Percentiles rank a stretch among this genome's conserved stretches.
Evolutionary conservation across 2,329 filamentous ascomycete genomes (phyloP).

Genomic region (Graphilbum ipis-grandicollis): DNA sequence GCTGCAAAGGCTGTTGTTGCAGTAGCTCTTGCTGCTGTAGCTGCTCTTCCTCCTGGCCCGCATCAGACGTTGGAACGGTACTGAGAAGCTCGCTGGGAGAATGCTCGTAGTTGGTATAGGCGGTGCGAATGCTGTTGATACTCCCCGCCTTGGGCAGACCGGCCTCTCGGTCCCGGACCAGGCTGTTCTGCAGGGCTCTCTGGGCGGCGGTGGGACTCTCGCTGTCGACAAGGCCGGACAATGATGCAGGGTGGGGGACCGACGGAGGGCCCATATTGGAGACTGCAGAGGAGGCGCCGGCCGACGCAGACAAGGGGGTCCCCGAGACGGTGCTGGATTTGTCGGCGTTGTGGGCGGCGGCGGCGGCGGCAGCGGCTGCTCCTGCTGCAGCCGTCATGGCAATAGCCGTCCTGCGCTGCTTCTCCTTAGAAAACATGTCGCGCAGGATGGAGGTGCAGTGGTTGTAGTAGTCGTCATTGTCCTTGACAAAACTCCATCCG

Average conservation of each 20-base stretch:
- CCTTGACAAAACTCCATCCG: slow-evolving; percentile 98
- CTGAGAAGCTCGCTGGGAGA: too few species aligned
- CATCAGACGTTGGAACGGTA: too few species aligned
- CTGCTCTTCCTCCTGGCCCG: neutral
- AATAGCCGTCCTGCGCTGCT: slow-evolving; percentile 28
- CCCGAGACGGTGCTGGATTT: too few species aligned
- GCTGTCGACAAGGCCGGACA: neutral
- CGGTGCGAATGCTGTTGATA: too few species aligned
- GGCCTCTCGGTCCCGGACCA: slow-evolving; percentile 13
- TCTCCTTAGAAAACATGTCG: slow-evolving; percentile 76
- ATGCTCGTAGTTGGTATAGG: too few species aligned
- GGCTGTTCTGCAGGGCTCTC: slow-evolving; percentile 5
- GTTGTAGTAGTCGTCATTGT: slow-evolving; percentile 97
- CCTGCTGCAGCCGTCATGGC: slow-evolving; percentile 4
- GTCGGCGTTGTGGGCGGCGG: too few species aligned
- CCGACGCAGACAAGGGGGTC: slow-evolving; percentile 11
- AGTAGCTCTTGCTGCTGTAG: neutral
- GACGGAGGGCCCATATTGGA: neutral
- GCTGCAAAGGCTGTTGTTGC: too few species aligned
- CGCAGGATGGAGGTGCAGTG: slow-evolving; percentile 73
- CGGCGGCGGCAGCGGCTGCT: slow-evolving; percentile 8
- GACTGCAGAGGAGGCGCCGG: slow-evolving; percentile 6
- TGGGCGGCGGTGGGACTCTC: slow-evolving; percentile 8
- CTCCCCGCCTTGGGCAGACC: slow-evolving; percentile 2
- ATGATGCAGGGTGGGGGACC: neutral